phyloP scores from a whole-genome alignment of 306 rosid species.

The Mimosa bimucronata region DNA sequence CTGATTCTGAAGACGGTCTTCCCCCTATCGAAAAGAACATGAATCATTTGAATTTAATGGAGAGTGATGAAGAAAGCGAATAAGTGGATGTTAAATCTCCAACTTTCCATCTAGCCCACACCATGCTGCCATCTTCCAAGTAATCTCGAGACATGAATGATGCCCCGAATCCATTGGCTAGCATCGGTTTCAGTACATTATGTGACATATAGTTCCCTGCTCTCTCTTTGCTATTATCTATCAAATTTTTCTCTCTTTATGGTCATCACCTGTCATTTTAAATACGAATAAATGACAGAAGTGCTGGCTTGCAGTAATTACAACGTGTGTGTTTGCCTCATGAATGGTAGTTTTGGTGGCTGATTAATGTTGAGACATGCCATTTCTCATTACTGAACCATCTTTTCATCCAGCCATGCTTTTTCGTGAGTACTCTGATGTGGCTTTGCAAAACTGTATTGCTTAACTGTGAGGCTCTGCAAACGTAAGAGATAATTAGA shows the following conservation, averaged over 20 bases:
- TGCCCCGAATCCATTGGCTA: background rate
- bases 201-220: background rate
- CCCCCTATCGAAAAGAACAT: slow-evolving; percentile 90
- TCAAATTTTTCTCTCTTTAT: background rate
- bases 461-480: no score
- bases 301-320: background rate
- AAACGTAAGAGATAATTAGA: no score
- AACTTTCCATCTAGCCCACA: slow-evolving; percentile 9
- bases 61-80: slow-evolving; percentile 27
- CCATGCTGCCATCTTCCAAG: slow-evolving; percentile 17
- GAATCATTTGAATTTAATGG: slow-evolving; percentile 63
- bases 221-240: background rate
- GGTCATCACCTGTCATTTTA: background rate
- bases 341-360: background rate
- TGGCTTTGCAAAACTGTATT: no score
- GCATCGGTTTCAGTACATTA: background rate
- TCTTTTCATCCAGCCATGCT: no score
- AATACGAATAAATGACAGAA: background rate
- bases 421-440: no score
- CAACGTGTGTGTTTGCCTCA: background rate
- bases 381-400: no score
- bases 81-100: slow-evolving; percentile 22
- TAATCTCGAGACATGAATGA: background rate
- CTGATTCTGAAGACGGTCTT: slow-evolving; percentile 66
- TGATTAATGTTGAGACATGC: no score